These are phyloP conservation scores for Phylloporus rhodoxanthus DNA, from an alignment of 768 basidiomycete species.

Conservation along the genomic window DNA sequence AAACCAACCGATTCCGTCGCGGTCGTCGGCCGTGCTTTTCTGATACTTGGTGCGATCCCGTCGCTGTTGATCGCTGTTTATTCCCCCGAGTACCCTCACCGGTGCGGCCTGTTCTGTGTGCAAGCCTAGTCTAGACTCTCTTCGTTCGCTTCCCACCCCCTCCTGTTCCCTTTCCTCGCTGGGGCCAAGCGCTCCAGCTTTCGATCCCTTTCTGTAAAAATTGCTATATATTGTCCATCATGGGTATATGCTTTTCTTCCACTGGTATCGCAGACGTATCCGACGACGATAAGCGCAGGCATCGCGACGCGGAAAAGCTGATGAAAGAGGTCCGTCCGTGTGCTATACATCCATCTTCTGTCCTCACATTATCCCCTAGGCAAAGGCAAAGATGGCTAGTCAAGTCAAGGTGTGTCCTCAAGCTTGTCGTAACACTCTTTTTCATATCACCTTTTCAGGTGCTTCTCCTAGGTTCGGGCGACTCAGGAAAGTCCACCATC, in stretches of 20 bases:
- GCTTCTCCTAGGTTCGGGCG: slow-evolving; percentile 85
- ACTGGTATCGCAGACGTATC: slow-evolving; percentile 47
- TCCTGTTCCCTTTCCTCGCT: neutral
- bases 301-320: slow-evolving; percentile 70
- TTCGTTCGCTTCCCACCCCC: neutral
- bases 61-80: slow-evolving; percentile 23
- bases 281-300: slow-evolving; percentile 61
- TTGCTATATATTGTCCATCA: slow-evolving; percentile 23
- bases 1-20: neutral
- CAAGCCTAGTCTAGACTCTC: slow-evolving; percentile 9
- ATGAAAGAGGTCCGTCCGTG: slow-evolving; percentile 58
- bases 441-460: slow-evolving; percentile 42
- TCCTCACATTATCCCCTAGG: slow-evolving; percentile 37
- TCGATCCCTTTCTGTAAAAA: slow-evolving; percentile 3
- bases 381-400: slow-evolving; percentile 60
- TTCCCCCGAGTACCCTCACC: too few species aligned
- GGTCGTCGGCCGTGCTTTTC: neutral
- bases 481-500: slow-evolving; percentile 90
- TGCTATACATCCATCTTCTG: neutral
- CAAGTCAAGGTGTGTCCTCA: slow-evolving; percentile 66
- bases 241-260: slow-evolving; percentile 81
- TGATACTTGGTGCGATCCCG: neutral
- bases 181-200: slow-evolving; percentile 14
- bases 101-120: slow-evolving; percentile 17
- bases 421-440: neutral